Evolutionary conservation across 129 eudicot genomes (phyloP).

Genomic region (Escallonia rubra): DNA sequence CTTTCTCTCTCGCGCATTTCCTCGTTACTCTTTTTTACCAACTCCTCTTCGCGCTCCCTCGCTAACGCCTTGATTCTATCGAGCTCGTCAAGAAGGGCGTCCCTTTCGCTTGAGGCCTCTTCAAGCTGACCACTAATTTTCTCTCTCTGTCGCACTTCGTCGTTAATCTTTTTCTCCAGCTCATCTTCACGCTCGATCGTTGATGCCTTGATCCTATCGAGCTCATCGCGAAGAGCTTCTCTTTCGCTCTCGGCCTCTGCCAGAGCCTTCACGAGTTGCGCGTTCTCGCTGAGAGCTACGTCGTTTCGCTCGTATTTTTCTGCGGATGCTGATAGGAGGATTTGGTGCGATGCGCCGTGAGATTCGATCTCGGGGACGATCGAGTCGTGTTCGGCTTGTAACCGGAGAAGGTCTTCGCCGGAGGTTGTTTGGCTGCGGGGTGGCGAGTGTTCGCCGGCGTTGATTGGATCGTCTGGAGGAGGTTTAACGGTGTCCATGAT

Average conservation of each 20-base stretch:
- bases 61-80: neutral
- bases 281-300: conserved; percentile 10
- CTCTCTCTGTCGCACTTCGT: conserved; percentile 12
- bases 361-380: conserved; percentile 5
- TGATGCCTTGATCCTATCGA: neutral
- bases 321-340: neutral
- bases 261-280: conserved; percentile 3
- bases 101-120: conserved; percentile 14
- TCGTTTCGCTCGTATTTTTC: conserved; percentile 10
- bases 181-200: conserved; percentile 12
- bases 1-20: conserved; percentile 13
- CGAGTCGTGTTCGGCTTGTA: neutral
- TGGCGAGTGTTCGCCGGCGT: neutral
- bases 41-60: conserved; percentile 13
- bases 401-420: neutral
- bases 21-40: neutral
- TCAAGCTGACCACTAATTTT: conserved; percentile 8
- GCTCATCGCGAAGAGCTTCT: conserved; percentile 1
- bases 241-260: conserved; percentile 16
- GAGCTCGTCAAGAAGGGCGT: conserved; percentile 2
- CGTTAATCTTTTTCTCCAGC: neutral
- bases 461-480: neutral
- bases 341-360: neutral
- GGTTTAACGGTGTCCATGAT: conserved; percentile 12
- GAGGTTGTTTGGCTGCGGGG: neutral